Base-by-base conservation (phyloP, 495 filamentous ascomycete species). In the Penicillium chermesinum region DNA sequence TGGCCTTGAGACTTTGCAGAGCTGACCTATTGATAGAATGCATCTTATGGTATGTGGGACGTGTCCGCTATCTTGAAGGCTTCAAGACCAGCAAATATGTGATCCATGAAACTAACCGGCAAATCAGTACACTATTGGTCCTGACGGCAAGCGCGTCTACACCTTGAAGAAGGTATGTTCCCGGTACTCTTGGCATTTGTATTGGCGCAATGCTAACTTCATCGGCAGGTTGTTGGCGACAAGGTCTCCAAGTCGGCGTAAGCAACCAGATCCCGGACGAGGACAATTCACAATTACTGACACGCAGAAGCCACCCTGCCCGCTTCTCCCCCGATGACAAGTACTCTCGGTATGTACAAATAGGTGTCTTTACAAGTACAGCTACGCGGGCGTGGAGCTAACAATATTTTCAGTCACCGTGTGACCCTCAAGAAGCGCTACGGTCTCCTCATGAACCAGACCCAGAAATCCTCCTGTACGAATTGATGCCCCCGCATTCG, bases 321-420 rank as follows among this genome's bases (percentile, higher is more conserved):
- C 78, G 94, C 50, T 98, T 96, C 77, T 93, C 88, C 30, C 93
- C 93, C 49, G 93, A 98, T 73, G 93, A 98, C 76, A 94, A 93
- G 74, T 95, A 91, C 74, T 96, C 91, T 54, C 82, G 81, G 83
- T 86, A 67, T 46, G 78, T 55, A 35, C 18, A 30, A 17, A 38
- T 10, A 21, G 6, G 32, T 14, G 19, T n/a, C n/a, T n/a, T 13
- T 8, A n/a, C 15, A 27, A 10, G 33, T 12, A 12, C 1, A n/a
- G 14, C 25, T 21, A 27, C 18, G 10, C 12, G 30, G 2, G 32
- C 25, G 15, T 21, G 7, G 40, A 12, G 40, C 63, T 63, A 27
- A 62, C 27, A 34, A 38, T 46, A 3, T 16, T 25, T 38, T 50
- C 53, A 85, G 89, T 52, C 89, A 98, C 72, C 82, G 93, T 54